A percentile compares a stretch with the other conserved stretches of the same genome.
Conservation (phyloP, 1,284 basidiomycete species). For the Mycena sp. region DNA sequence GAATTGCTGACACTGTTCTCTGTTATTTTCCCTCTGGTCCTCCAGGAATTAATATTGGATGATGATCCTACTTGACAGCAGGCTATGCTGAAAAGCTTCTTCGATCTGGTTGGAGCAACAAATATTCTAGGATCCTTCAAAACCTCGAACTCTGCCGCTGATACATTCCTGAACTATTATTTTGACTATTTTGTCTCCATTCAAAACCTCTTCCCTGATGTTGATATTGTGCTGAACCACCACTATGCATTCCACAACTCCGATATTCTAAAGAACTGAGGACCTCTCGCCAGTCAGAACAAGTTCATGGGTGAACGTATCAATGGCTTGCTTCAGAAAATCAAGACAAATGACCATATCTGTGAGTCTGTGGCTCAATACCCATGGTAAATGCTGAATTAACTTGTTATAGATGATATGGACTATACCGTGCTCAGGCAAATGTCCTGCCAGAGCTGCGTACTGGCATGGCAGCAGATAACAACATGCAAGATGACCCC, state of each 20-base stretch:
- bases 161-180: constrained; percentile 39
- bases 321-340: constrained; percentile 18
- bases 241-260: constrained; percentile 27
- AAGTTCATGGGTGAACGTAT: constrained; percentile 29
- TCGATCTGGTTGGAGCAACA: constrained; percentile 39
- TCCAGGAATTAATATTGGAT: constrained; percentile 38
- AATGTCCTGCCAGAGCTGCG: constrained; percentile 9
- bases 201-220: constrained; percentile 18
- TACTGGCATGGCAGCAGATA: constrained; percentile 7
- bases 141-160: constrained; percentile 39
- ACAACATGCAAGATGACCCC: background rate
- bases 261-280: constrained; percentile 26
- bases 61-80: constrained; percentile 13
- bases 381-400: background rate
- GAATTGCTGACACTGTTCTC: constrained; percentile 42
- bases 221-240: constrained; percentile 18
- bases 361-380: background rate
- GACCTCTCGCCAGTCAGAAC: constrained; percentile 24
- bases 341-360: constrained; percentile 10
- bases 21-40: constrained; percentile 43
- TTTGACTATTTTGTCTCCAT: constrained; percentile 35
- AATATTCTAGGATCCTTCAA: constrained; percentile 41
- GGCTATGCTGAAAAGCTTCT: constrained; percentile 39
- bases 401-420: constrained; percentile 17
- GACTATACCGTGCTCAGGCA: constrained; percentile 29